Evolutionary conservation across 1,284 basidiomycete species (phyloP), one percentile per base, ranked within the genome.

Genomic region (Golubevia pallescens): DNA sequence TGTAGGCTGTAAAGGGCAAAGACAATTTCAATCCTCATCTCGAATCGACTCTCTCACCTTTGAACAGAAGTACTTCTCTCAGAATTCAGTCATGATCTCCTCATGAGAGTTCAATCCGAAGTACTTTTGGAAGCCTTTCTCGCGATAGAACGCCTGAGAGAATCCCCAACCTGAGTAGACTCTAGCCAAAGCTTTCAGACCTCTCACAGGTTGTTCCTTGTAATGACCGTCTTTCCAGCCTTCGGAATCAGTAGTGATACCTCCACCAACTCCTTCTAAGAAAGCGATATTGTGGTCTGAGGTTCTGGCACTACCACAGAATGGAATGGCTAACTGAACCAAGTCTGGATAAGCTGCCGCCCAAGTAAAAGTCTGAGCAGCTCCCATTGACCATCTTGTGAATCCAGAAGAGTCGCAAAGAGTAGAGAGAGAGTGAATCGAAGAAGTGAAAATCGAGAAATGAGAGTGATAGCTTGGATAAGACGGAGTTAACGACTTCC

Each of bases 111-210:
- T 56, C 23, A 74, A 28, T 1, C 72, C 67, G 52, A 69, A 75
- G 58, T 74, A 32, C 20, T 64, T 74, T 0, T 55, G 57, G 58
- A 74, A 75, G 38, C 53, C 56, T 34, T 73, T 42, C 21, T 73
- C 42, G 10, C 76, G 65, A 48, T 77, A 77, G 58, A 75, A 78
- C 0, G 72, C 62, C 59, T 78, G 73, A 14, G 60, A 65, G 63
- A 78, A 74, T 2, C 75, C 76, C 75, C 75, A 78, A 0, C 66
- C 71, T 38, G 76, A 73, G 58, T 74, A 78, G 56, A 78, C 72
- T 28, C 69, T 67, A 3, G 67, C 73, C 20, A 78, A 68, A 0
- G 73, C 75, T 28, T 68, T 70, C 62, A 75, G 65, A 3, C 75
- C 76, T 0, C 60, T 63, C 0, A 70, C 51, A 8, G 76, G 69